phyloP scores from a whole-genome alignment of 2,329 filamentous ascomycete genomes.

The Calonectria naviculata region DNA sequence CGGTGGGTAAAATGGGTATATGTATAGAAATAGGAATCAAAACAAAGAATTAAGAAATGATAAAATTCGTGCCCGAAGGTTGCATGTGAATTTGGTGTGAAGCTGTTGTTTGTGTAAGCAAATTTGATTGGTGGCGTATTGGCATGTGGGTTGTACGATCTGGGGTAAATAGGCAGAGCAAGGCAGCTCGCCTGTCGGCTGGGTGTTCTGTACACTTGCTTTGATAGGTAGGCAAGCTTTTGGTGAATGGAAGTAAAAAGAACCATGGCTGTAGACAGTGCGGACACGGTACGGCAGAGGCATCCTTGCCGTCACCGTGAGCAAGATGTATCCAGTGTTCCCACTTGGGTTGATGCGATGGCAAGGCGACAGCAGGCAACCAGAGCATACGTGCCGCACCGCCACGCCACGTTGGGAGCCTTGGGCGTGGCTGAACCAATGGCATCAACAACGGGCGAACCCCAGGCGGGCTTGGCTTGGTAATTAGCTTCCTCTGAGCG shows the following conservation, averaged over 20 bases:
- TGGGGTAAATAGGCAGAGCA: background rate
- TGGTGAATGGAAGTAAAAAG: background rate
- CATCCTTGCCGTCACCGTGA: background rate
- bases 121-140: background rate
- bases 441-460: background rate
- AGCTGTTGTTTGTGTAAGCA: background rate
- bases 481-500: constrained; percentile 20
- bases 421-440: constrained; percentile 20
- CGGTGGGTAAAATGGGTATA: constrained; percentile 10
- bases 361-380: constrained; percentile 10
- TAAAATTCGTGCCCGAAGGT: background rate
- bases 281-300: background rate
- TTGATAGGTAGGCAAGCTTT: background rate
- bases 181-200: background rate
- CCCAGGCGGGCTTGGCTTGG: constrained; percentile 16
- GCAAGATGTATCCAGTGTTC: background rate
- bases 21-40: background rate
- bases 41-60: background rate
- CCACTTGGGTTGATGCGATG: constrained; percentile 6
- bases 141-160: background rate
- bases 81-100: background rate
- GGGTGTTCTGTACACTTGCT: background rate
- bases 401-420: constrained; percentile 9
- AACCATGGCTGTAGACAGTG: background rate
- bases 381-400: constrained; percentile 18